Base-by-base conservation (phyloP, 306 rosid genomes). In the Citrullus mucosospermus region DNA sequence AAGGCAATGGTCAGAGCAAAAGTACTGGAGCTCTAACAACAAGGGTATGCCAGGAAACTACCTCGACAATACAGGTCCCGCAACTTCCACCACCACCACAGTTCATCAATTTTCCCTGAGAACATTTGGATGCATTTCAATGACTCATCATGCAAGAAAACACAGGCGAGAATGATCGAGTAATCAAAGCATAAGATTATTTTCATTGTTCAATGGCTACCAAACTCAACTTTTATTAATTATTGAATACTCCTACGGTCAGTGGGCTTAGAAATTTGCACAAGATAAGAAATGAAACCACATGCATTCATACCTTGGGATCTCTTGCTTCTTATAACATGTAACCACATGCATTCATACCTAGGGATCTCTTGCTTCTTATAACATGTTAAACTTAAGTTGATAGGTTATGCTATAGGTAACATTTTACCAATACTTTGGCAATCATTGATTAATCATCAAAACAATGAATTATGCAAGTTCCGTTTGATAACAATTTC, bases 61-160 rank as follows among this genome's bases (percentile, higher is more conserved):
- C 97, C 95, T 90, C 95, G 15, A 94, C 96, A 0, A 92, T 92
- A 78, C 98, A 94, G 79, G 96, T 94, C 78, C 98, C 98, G 4
- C 98, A 94, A 86, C 95, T 94, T 77, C 97, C 97, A 55, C 92
- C 91, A 59, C 96, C 96, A 48, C 95, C 97, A 66, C 98, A 92
- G 82, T 94, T 94, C 97, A 94, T 94, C 86, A 94, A 66, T 80
- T 94, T 94, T 20, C 98, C 98, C 98, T 92, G 66, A 76, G 60
- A 72, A 72, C 43, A 50, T 50, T 50, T 72, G 25, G 18, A 50
- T 22, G 77, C 60, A 72, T 48, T 68, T 72, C n/a, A 8, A 15
- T 30, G 14, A 72, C 77, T 50, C 25, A 3, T 56, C 8, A 54
- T 54, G 32, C 18, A 5, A 54, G 34, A 54, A 14, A 54, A 75